A percentile compares a stretch with the other conserved stretches of the same genome.
Conservation (phyloP, 257 asterid species). For the Plantago major region DNA sequence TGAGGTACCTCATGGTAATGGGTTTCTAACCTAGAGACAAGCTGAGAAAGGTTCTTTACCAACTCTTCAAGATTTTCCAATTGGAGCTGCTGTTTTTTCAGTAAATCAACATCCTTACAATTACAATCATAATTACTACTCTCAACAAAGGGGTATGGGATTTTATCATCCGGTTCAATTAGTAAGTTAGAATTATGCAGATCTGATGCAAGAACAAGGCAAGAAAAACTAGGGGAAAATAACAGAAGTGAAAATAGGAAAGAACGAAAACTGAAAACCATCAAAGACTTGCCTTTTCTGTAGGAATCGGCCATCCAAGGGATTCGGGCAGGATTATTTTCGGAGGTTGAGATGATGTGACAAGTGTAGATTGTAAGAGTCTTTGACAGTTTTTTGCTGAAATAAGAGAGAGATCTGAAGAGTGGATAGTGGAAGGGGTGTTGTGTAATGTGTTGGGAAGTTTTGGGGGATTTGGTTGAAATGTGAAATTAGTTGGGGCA, state of each 20-base stretch:
- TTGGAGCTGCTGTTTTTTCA: conserved; percentile 50
- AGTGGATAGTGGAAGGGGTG: no score
- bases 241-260: conserved; percentile 28
- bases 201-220: conserved; percentile 42
- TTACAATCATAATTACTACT: conserved; percentile 7
- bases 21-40: conserved; percentile 65
- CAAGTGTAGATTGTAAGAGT: no score
- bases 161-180: conserved; percentile 18
- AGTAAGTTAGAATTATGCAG: conserved; percentile 25
- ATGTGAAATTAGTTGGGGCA: no score
- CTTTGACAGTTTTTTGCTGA: no score
- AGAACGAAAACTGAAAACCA: conserved; percentile 16
- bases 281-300: conserved; percentile 40
- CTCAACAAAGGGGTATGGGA: conserved; percentile 18
- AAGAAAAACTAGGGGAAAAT: conserved; percentile 26
- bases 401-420: no score
- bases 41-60: conserved; percentile 52
- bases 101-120: conserved; percentile 26
- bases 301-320: conserved; percentile 36
- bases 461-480: no score
- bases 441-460: no score
- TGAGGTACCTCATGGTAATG: conserved; percentile 31
- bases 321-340: conserved; percentile 2
- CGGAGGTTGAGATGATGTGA: no score
- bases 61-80: conserved; percentile 63